These are phyloP conservation scores for Saccharomycopsis capsularis DNA, from an alignment of 805 yeast species.

Conservation along the genomic window DNA sequence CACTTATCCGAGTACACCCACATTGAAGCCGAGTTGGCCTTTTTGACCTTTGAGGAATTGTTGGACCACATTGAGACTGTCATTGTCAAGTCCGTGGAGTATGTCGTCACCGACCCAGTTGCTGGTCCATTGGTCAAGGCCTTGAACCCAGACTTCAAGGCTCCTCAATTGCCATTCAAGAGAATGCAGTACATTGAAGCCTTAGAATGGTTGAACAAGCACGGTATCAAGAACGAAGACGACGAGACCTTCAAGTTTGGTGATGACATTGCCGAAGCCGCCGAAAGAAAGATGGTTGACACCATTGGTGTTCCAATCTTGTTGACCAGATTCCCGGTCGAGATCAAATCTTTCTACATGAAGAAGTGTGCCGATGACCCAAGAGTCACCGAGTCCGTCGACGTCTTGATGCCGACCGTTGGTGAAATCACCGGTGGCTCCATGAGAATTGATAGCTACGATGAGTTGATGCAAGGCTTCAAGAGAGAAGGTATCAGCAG, in stretches of 20 bases:
- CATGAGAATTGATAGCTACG: slow-evolving; percentile 83
- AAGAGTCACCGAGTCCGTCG: slow-evolving; percentile 96
- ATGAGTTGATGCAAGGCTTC: slow-evolving; percentile 84
- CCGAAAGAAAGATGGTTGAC: slow-evolving; percentile 98
- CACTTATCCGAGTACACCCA: slow-evolving; percentile 96
- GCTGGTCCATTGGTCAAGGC: slow-evolving; percentile 86
- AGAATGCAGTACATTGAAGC: slow-evolving; percentile 91
- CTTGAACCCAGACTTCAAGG: slow-evolving; percentile 83
- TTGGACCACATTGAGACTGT: slow-evolving; percentile 78
- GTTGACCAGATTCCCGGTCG: slow-evolving; percentile 91
- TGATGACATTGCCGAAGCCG: slow-evolving; percentile 99
- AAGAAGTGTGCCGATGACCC: slow-evolving; percentile 82
- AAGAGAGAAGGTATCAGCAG: slow-evolving; percentile 85
- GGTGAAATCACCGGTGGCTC: slow-evolving; percentile 99
- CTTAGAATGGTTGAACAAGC: slow-evolving; percentile 92
- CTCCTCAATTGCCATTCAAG: slow-evolving; percentile 81
- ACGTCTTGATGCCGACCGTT: slow-evolving; percentile 97
- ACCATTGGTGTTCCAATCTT: slow-evolving; percentile 87
- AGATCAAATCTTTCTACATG: slow-evolving; percentile 98
- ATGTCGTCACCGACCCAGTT: slow-evolving; percentile 80
- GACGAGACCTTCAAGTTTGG: slow-evolving; percentile 92
- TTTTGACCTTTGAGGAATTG: slow-evolving; percentile 80
- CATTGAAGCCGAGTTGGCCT: slow-evolving; percentile 89
- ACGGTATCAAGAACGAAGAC: slow-evolving; percentile 90
- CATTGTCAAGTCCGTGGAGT: slow-evolving; percentile 59